Conservation (phyloP, 371 early-diverging fungal species). For the Mortierella sp. region DNA sequence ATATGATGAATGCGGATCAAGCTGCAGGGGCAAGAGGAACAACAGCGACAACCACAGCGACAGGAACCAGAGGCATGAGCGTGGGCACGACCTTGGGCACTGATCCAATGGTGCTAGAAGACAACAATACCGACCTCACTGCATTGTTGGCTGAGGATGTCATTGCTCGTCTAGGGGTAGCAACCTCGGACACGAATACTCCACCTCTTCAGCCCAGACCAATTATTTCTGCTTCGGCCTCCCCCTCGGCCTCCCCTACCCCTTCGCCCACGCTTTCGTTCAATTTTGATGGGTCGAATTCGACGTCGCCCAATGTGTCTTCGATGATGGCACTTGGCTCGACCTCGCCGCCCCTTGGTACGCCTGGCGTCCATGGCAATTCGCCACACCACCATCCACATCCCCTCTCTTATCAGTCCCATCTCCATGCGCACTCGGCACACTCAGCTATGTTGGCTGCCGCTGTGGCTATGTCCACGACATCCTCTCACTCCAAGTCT, state of each 20-base stretch:
- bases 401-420: background rate
- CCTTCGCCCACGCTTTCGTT: background rate
- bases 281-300: too few species aligned
- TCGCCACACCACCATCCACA: background rate
- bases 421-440: background rate
- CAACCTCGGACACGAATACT: background rate
- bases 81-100: too few species aligned
- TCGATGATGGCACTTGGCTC: background rate
- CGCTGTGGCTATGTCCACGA: too few species aligned
- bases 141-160: background rate
- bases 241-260: constrained; percentile 11
- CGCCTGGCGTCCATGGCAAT: background rate
- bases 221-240: constrained; percentile 13
- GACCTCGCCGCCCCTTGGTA: constrained; percentile 7
- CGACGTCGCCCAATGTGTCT: too few species aligned
- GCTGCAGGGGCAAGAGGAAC: too few species aligned
- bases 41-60: too few species aligned
- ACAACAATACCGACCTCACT: background rate
- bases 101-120: background rate
- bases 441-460: too few species aligned
- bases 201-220: constrained; percentile 3
- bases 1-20: too few species aligned
- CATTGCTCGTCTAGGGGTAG: background rate
- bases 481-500: too few species aligned
- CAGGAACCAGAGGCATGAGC: too few species aligned